Evolutionary conservation across 2,329 filamentous ascomycete genomes (phyloP), one percentile per base, ranked within the genome.

Genomic region (Teratosphaeria epicoccoides): DNA sequence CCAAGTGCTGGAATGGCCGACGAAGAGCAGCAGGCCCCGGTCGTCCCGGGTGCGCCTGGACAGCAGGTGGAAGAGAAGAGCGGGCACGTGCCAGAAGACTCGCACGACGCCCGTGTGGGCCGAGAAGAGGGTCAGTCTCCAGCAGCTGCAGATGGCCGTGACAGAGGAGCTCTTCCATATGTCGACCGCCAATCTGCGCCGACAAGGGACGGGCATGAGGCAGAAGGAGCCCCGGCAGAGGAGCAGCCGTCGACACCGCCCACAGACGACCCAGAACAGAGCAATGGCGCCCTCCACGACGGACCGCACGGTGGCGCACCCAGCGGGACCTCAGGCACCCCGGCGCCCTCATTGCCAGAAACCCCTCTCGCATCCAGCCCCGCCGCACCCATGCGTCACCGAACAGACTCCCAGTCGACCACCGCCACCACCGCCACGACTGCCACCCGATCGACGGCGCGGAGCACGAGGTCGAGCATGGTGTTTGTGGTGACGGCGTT

Each of bases 401-500:
- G 80, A 52, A 82, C 81, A 14, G 80, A 82, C 65, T 83, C 80
- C 25, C 73, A 78, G 56, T 82, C 80, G 17, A 82, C 80, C 2
- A 76, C 76, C 20, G 71, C 74, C 3, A 76, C 74, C 10, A 61
- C 59, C n/a, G 61, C 63, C 3, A 73, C 74, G 33, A 70, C 69
- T 26, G 73, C 74, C 23, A 75, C 74, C 12, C 70, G 76, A 44
- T 74, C 75, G 63, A 63, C 64, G 12, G 54, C 58, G 17, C 48
- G 59, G 24, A 79, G 82, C 66, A 85, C 82, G 61, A 85, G 95
- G 75, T 95, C 85, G 78, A 97, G 93, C 60, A 84, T 95, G 64
- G 90, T 96, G 63, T 98, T 98, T 68, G 88, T 98, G 63, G 84
- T 94, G 65, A 90, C 87, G 65, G 91, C 93, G 37, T 75, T 98